Conservation (phyloP, 2,329 filamentous ascomycete species). For the Penicillium sp. region DNA sequence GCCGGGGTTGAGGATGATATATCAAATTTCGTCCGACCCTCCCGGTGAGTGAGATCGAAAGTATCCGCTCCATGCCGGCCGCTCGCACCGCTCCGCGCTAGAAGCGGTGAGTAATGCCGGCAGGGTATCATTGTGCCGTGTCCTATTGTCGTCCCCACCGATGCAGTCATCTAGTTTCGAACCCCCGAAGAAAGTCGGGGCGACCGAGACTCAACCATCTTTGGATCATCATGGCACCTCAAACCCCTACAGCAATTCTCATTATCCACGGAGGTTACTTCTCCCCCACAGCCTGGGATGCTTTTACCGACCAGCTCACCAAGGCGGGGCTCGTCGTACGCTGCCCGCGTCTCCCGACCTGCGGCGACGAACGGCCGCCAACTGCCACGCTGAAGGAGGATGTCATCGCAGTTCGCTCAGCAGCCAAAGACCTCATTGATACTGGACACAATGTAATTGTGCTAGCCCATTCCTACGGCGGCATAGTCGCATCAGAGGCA, state of each 20-base stretch:
- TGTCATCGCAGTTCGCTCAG: background rate
- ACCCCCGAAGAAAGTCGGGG: too few species aligned
- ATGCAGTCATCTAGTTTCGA: too few species aligned
- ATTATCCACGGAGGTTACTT: slow-evolving; percentile 13
- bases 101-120: too few species aligned
- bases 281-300: slow-evolving; percentile 6
- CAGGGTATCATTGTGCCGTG: too few species aligned
- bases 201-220: background rate
- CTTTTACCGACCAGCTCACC: slow-evolving; percentile 1
- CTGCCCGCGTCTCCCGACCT: slow-evolving; percentile 5
- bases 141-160: too few species aligned
- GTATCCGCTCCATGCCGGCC: too few species aligned
- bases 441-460: slow-evolving; percentile 3
- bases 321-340: background rate
- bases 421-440: slow-evolving; percentile 5
- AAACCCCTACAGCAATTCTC: slow-evolving; percentile 6
- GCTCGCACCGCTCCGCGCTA: too few species aligned
- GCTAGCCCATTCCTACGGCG: slow-evolving; percentile 10
- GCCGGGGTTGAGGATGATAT: too few species aligned
- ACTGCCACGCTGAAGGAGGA: slow-evolving; percentile 2
- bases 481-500: slow-evolving; percentile 8
- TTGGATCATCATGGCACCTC: background rate
- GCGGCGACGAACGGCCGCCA: slow-evolving; percentile 4
- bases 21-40: too few species aligned
- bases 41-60: too few species aligned